Evolutionary conservation across 352 stramenopile species (phyloP), one percentile per base, ranked within the genome.

Genomic region (Globisporangium paroecandrum): DNA sequence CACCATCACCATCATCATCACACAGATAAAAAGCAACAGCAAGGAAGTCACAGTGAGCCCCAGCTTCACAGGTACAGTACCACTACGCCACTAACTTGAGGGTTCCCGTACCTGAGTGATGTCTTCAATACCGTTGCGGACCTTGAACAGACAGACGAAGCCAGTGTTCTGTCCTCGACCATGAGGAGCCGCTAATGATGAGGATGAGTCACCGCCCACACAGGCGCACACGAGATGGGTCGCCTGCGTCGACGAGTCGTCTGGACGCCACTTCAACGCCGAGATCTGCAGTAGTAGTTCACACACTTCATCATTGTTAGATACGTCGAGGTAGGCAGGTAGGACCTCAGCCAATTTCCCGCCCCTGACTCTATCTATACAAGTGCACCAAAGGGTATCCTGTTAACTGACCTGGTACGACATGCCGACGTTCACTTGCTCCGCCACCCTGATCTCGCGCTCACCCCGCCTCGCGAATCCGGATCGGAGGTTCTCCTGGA

Each of bases 211-310:
- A 7, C 46, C 38, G 15, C 56, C 64, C 27, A 64, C 29, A 25
- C 56, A 41, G 1, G 64, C 55, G 24, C 29, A 55, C 46, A 63
- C 27, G 5, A 66, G n/a, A 15, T 27, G 10, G 3, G 6, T 20
- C 22, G 38, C n/a, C 49, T 20, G 20, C 32, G 36, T 24, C 32
- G 38, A 43, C 51, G 46, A 25, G 18, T 61, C 36, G 27, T 9
- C 13, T 18, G 68, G 62, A 12, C 65, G 62, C 62, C 68, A 72
- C 18, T 64, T 54, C 29, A 72, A 15, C 2, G 55, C 65, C 15
- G 68, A 69, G 46, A 69, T 29, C 68, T 72, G 29, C 13, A 43
- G 36, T n/a, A 41, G 32, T 51, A 65, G 43, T 27, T 20, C 13
- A 4, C 13, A 27, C 36, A 65, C 3, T 20, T 12, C n/a, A 2